phyloP scores from a whole-genome alignment of 108 stramenopile genomes.

The Chaetoceros muelleri region DNA sequence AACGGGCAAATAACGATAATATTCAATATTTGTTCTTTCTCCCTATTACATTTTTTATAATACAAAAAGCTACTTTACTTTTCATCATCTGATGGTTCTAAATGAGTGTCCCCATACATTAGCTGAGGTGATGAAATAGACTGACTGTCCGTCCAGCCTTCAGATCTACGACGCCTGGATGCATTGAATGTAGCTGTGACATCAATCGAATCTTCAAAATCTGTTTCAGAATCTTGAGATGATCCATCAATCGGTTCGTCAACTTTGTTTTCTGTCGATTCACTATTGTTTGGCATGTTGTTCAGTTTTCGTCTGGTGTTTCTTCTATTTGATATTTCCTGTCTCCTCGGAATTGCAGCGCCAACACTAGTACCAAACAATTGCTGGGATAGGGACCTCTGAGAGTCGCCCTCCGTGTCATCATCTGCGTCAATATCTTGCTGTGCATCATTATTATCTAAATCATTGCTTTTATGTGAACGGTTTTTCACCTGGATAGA shows the following conservation, averaged over 20 bases:
- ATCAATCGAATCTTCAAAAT: neutral
- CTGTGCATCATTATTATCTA: neutral
- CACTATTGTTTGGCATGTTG: neutral
- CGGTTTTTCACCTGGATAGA: neutral
- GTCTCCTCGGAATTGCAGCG: neutral
- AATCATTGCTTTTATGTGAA: neutral
- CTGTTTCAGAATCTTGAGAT: neutral
- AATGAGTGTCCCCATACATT: neutral
- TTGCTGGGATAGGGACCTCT: neutral
- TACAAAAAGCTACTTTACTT: no score
- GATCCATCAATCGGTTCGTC: neutral
- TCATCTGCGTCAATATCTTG: conserved; percentile 6
- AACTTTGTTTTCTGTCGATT: neutral
- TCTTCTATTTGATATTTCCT: neutral
- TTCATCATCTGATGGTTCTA: neutral
- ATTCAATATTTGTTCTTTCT: no score
- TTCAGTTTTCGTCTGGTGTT: neutral
- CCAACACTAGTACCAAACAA: neutral
- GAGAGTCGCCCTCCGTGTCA: conserved; percentile 4
- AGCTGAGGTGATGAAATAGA: neutral
- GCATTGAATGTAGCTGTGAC: neutral
- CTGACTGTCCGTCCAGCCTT: neutral
- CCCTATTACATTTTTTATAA: no score
- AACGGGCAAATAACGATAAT: no score
- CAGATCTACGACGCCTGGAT: neutral